Base-by-base conservation (phyloP, 805 yeast genomes). In the Candida parachauliodes region DNA sequence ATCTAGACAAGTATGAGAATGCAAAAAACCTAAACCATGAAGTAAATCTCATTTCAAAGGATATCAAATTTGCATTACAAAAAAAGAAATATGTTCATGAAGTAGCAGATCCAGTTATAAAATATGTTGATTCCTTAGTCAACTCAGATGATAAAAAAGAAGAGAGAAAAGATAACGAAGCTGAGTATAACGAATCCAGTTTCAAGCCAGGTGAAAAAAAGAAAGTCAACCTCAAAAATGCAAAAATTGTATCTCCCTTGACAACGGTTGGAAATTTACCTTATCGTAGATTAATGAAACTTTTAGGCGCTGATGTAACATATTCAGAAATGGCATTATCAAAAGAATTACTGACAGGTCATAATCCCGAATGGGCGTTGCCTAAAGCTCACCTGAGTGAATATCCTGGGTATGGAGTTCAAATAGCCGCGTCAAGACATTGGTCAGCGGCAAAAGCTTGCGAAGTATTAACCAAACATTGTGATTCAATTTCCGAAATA, bases 231-330 rank as follows among this genome's bases (percentile, higher is more conserved):
- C 72, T 85, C 36, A 65, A 68, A 24, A 68, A 77, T 32, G 91
- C 91, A 47, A 88, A 88, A 60, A 88, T 93, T 42, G 81, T 93
- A 6, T 87, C 97, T 2, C 99, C 99, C 1, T 72, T 93, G 45
- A 94, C 99, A 23, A 93, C 99, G 0, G 98, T 93, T 5, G 99
- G 99, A 16, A 93, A 93, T 60, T 70, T 93, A 51, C 98, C 99
- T 11, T 93, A 78, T 64, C 82, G 99, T 60, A 75, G 98, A 50
- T 71, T 93, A 43, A 89, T 93, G 96, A 83, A 81, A 52, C 73
- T 82, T 1, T 60, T 88, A 23, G 97, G 97, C 12, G 95, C 95
- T 9, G 97, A 93, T 51, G 74, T 88, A 12, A 93, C 98, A 0
- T 93, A 86, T 57, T 76, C 89, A 27, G 99, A 93, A 64, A 93